Evolutionary conservation across 1,284 basidiomycete species (phyloP).

Genomic region (Xerocomus minutiporus): DNA sequence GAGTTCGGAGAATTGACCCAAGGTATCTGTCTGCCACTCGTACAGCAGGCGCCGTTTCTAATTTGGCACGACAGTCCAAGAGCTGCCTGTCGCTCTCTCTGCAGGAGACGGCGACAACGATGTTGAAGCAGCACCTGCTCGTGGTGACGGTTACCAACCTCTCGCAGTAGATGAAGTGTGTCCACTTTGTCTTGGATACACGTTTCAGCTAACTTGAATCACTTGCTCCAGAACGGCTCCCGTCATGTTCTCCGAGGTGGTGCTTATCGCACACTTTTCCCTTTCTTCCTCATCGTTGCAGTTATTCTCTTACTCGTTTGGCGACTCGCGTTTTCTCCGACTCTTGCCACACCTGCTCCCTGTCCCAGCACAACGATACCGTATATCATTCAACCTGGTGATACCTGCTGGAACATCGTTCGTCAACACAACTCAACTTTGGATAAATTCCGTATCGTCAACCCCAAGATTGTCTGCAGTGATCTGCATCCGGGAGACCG

Average conservation of each 20-base stretch:
- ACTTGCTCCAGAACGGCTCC: constrained; percentile 28
- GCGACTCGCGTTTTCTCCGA: constrained; percentile 52
- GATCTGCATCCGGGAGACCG: constrained; percentile 54
- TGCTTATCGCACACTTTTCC: constrained; percentile 62
- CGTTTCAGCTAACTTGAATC: constrained; percentile 16
- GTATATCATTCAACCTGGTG: constrained; percentile 54
- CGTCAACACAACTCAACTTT: constrained; percentile 47
- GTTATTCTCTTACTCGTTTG: constrained; percentile 63
- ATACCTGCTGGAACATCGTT: constrained; percentile 68
- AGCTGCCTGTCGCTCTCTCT: constrained; percentile 20
- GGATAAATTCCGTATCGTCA: constrained; percentile 51
- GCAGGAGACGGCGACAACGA: constrained; percentile 38
- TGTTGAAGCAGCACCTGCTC: constrained; percentile 50
- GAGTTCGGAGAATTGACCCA: constrained; percentile 51
- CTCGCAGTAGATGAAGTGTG: constrained; percentile 52
- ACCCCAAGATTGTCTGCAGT: constrained; percentile 54
- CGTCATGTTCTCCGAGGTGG: constrained; percentile 33
- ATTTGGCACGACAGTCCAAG: constrained; percentile 18
- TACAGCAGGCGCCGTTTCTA: neutral
- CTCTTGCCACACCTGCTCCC: constrained; percentile 31
- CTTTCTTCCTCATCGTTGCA: constrained; percentile 68
- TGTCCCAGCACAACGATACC: constrained; percentile 49
- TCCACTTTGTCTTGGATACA: constrained; percentile 1
- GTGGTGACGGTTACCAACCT: constrained; percentile 53
- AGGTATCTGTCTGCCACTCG: constrained; percentile 32